These are phyloP conservation scores for Triticum timopheevii DNA, from an alignment of 176 grass and related monocot genomes.

Conservation along the genomic window DNA sequence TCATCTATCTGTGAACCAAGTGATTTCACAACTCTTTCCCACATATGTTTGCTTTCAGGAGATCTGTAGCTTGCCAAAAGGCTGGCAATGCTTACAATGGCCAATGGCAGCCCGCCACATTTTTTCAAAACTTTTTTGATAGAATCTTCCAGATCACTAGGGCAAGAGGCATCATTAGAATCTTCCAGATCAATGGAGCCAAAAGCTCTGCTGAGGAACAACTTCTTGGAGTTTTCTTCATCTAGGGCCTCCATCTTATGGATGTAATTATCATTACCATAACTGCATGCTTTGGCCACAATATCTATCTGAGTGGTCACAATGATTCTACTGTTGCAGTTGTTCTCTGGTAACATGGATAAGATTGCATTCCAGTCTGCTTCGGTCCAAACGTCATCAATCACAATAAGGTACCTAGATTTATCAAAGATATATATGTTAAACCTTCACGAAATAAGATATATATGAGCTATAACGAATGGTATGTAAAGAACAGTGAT, in stretches of 20 bases:
- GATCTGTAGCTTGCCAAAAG: background rate
- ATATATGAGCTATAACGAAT: too few relatives aligned
- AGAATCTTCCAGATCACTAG: background rate
- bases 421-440: too few relatives aligned
- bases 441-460: too few relatives aligned
- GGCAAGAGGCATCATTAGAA: background rate
- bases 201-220: background rate
- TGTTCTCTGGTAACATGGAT: background rate
- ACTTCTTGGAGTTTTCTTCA: background rate
- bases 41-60: too few relatives aligned
- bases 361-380: background rate
- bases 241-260: background rate
- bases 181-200: background rate
- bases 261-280: background rate
- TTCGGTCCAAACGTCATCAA: background rate
- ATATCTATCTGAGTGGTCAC: constrained; percentile 7
- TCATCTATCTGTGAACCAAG: too few relatives aligned
- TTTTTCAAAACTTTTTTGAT: background rate
- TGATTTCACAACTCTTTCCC: too few relatives aligned
- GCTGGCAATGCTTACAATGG: background rate
- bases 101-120: background rate
- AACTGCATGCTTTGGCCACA: background rate
- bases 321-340: background rate
- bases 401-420: constrained; percentile 9
- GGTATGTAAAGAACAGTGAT: too few relatives aligned